Base-by-base conservation (phyloP, 148 eudicot genomes). In the Mesembryanthemum crystallinum region DNA sequence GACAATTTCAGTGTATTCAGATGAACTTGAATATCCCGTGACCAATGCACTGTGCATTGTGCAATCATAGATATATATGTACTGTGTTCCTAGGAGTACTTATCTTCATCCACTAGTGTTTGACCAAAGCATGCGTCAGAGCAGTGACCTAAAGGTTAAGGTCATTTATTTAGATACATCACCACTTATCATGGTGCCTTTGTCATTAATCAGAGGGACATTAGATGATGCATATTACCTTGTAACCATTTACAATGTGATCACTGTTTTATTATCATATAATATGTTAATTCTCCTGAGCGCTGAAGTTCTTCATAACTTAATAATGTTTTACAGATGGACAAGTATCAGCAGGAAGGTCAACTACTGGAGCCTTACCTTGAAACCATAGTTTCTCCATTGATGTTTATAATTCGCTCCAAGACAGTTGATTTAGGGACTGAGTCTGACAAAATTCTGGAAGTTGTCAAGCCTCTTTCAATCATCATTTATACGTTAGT, bases 321-420 rank as follows among this genome's bases (percentile, higher is more conserved):
- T 71, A 43, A 43, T 57, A 51, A 39, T 65, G 63, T 52, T 74
- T 45, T 78, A 69, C 88, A 94, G 98, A 80, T 92, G 84, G 98
- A 94, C 81, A 94, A 92, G 80, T 94, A 94, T 86, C 98, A 94
- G 83, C 84, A 94, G 86, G 91, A 92, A 82, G 97, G 98, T 57
- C 93, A 94, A 42, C 78, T 94, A 30, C 67, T 94, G 82, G 98
- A 94, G 82, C 98, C 98, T 71, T 94, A 94, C 80, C 88, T 94
- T 63, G 98, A 94, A 88, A 90, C 84, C 85, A 94, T 94, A 67
- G 88, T 94, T 77, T 83, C 88, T 78, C 98, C 98, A 49, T 84
- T 94, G 81, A 94, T 94, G 98, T 82, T 73, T 69, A 84, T 94
- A 58, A 83, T 94, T 66, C 97, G 96, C 52, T 80, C 93, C 12